These are phyloP conservation scores for Lactuca saligna DNA, from an alignment of 129 eudicot species.

Conservation along the genomic window DNA sequence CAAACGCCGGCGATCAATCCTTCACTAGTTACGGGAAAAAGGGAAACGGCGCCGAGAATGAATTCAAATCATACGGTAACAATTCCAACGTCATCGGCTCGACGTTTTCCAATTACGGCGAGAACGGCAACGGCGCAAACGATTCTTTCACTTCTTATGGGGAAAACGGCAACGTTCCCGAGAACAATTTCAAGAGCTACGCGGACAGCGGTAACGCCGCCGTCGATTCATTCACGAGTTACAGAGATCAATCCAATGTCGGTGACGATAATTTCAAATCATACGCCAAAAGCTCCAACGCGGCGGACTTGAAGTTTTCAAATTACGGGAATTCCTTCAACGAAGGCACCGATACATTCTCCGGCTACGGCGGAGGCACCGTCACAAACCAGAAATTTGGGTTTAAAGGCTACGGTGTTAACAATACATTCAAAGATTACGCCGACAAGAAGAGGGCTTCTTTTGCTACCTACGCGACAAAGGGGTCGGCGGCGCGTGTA, in stretches of 20 bases:
- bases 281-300: slow-evolving; percentile 64
- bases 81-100: slow-evolving; percentile 73
- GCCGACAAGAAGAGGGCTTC: slow-evolving; percentile 51
- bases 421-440: slow-evolving; percentile 79
- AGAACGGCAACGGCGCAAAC: slow-evolving; percentile 54
- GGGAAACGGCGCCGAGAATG: slow-evolving; percentile 60
- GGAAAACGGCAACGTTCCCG: slow-evolving; percentile 52
- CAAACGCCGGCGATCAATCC: slow-evolving; percentile 69
- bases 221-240: slow-evolving; percentile 49
- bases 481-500: slow-evolving; percentile 8
- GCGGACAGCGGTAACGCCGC: slow-evolving; percentile 69
- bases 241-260: slow-evolving; percentile 76
- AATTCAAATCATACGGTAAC: slow-evolving; percentile 57
- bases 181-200: slow-evolving; percentile 63
- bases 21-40: slow-evolving; percentile 71
- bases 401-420: slow-evolving; percentile 66
- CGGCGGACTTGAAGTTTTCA: slow-evolving; percentile 41
- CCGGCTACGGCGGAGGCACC: slow-evolving; percentile 65
- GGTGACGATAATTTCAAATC: slow-evolving; percentile 73
- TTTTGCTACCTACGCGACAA: slow-evolving; percentile 43
- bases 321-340: slow-evolving; percentile 77
- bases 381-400: slow-evolving; percentile 43
- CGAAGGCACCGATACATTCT: slow-evolving; percentile 75
- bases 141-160: slow-evolving; percentile 68
- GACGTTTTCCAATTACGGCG: slow-evolving; percentile 56